These are phyloP conservation scores for Gossypium davidsonii DNA, from an alignment of 441 rosid genomes.

Conservation along the genomic window DNA sequence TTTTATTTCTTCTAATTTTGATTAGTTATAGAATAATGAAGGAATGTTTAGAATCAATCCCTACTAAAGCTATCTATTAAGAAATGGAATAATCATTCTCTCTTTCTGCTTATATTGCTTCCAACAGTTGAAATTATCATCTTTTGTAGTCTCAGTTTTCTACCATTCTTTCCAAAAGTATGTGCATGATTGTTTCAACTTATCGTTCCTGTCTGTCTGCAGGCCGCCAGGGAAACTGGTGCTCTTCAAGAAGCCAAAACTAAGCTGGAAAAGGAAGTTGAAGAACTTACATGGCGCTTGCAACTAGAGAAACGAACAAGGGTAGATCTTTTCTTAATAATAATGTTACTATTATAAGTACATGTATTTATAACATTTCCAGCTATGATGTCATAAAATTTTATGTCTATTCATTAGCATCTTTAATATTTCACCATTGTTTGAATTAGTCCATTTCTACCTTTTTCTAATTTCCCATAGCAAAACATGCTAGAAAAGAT, in stretches of 20 bases:
- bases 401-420: not conserved
- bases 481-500: not conserved
- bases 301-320: conserved; percentile 78
- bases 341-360: not conserved
- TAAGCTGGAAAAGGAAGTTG: conserved; percentile 83
- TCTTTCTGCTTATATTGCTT: conserved; percentile 6
- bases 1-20: not conserved
- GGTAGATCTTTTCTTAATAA: conserved; percentile 31
- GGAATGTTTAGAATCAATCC: not conserved
- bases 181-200: conserved; percentile 3
- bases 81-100: not conserved
- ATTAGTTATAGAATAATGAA: conserved; percentile 1
- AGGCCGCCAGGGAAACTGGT: conserved; percentile 95
- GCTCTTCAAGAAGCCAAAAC: conserved; percentile 90
- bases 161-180: conserved; percentile 3
- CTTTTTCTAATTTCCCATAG: not conserved
- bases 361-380: not conserved
- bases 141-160: not conserved
- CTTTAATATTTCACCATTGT: not conserved
- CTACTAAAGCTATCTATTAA: not conserved
- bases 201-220: conserved; percentile 17
- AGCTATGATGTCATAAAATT: not conserved
- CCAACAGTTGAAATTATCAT: conserved; percentile 14
- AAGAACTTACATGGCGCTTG: conserved; percentile 70
- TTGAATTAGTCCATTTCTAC: not conserved